phyloP scores from a whole-genome alignment of 2,329 filamentous ascomycete genomes.

The Diaporthe batatas region DNA sequence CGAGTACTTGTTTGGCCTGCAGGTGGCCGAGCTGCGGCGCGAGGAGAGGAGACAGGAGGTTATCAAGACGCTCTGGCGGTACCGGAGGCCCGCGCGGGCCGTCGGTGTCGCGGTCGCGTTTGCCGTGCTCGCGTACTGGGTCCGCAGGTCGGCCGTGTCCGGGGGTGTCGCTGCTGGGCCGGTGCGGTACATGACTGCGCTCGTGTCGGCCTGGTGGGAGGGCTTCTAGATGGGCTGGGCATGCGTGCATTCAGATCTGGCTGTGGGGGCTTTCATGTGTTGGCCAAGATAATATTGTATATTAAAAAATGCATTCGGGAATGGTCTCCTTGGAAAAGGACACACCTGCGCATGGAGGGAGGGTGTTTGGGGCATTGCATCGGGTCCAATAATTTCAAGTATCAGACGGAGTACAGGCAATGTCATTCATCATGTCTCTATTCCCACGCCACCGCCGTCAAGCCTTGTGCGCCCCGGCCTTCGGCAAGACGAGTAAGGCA shows the following conservation, averaged over 20 bases:
- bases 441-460: no score
- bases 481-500: no score
- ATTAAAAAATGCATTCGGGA: background rate
- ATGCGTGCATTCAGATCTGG: background rate
- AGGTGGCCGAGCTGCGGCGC: slow-evolving; percentile 78
- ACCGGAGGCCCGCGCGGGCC: slow-evolving; percentile 74
- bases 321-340: no score
- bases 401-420: no score
- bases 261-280: background rate
- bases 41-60: slow-evolving; percentile 69
- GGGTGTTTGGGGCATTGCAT: background rate
- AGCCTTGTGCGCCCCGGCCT: no score
- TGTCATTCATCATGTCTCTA: no score
- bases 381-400: no score
- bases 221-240: background rate
- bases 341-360: background rate
- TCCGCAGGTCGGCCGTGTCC: slow-evolving; percentile 63
- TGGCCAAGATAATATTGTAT: background rate
- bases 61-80: slow-evolving; percentile 68
- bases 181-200: slow-evolving; percentile 43
- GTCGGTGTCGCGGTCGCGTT: slow-evolving; percentile 76
- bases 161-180: slow-evolving; percentile 33
- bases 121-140: slow-evolving; percentile 76
- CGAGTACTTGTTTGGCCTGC: slow-evolving; percentile 74
- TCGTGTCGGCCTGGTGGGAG: slow-evolving; percentile 40